These are phyloP conservation scores for Claviceps maximensis DNA, from an alignment of 2,329 filamentous ascomycete species.

Conservation along the genomic window DNA sequence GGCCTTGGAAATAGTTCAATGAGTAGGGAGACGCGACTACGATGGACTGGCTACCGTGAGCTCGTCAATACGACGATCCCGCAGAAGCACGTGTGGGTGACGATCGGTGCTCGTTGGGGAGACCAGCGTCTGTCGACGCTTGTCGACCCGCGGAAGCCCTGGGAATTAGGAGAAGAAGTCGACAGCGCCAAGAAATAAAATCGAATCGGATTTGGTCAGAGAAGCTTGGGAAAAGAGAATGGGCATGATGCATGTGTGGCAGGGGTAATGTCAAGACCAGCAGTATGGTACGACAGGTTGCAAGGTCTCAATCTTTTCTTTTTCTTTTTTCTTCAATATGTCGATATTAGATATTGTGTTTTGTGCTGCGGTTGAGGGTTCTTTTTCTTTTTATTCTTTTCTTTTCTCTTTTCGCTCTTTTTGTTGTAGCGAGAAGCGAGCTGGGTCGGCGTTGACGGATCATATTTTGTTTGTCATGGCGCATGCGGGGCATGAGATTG, in stretches of 20 bases:
- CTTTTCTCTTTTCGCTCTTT: not conserved
- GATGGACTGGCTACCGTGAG: constrained; percentile 48
- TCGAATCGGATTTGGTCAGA: not conserved
- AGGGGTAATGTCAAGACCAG: not conserved
- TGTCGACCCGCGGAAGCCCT: constrained; percentile 41
- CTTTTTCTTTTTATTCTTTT: constrained; percentile 1
- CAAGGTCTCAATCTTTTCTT: not conserved
- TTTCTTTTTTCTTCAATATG: not conserved
- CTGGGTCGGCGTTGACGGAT: constrained; percentile 7
- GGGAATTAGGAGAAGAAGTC: constrained; percentile 36
- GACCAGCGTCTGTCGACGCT: constrained; percentile 42
- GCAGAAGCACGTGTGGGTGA: constrained; percentile 56
- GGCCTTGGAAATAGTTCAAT: constrained; percentile 57
- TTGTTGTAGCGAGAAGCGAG: constrained; percentile 1
- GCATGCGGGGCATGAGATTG: constrained; percentile 4
- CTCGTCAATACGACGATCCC: constrained; percentile 34
- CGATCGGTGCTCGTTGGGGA: constrained; percentile 49
- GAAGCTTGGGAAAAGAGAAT: not conserved
- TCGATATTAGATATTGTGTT: constrained; percentile 6
- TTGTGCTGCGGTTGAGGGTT: too few species aligned
- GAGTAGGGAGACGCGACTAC: constrained; percentile 37
- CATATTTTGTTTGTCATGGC: constrained; percentile 7
- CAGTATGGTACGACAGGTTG: not conserved
- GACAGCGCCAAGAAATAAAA: constrained; percentile 22
- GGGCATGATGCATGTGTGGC: not conserved